These are phyloP conservation scores for Mortierella sp. DNA, from an alignment of 371 early-diverging fungal genomes.

Conservation along the genomic window DNA sequence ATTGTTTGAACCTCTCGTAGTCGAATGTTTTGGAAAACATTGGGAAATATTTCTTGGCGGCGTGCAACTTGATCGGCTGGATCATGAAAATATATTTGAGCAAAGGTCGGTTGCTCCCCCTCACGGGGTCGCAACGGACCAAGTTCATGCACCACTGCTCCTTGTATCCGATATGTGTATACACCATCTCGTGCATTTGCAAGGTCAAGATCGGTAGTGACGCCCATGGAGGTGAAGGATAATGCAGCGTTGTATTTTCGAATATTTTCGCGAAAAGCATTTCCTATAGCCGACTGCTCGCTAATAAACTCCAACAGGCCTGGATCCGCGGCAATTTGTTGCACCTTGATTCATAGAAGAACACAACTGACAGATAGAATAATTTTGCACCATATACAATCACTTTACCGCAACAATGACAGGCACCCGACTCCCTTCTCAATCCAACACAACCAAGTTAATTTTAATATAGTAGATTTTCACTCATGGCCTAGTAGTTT, in stretches of 20 bases:
- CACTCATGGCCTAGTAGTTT: slow-evolving; percentile 32
- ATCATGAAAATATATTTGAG: slow-evolving; percentile 28
- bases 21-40: background rate
- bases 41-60: background rate
- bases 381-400: too few species aligned
- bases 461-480: too few species aligned
- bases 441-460: too few species aligned
- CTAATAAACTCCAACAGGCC: background rate
- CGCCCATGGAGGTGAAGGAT: slow-evolving; percentile 36
- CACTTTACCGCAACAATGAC: too few species aligned
- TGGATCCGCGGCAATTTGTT: background rate
- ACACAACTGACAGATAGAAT: too few species aligned
- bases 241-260: slow-evolving; percentile 30
- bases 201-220: background rate
- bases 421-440: too few species aligned
- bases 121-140: slow-evolving; percentile 3
- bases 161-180: slow-evolving; percentile 14
- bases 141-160: background rate
- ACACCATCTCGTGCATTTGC: slow-evolving; percentile 8
- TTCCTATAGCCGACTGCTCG: background rate
- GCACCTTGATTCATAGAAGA: background rate
- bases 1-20: slow-evolving; percentile 3
- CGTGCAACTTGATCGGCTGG: slow-evolving; percentile 3
- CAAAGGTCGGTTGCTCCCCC: background rate
- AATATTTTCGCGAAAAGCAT: slow-evolving; percentile 12